A percentile compares a stretch with the other conserved stretches of the same genome.
phyloP scores from a whole-genome alignment of 169 alveolate genomes.

The Cyclospora cayetanensis region DNA sequence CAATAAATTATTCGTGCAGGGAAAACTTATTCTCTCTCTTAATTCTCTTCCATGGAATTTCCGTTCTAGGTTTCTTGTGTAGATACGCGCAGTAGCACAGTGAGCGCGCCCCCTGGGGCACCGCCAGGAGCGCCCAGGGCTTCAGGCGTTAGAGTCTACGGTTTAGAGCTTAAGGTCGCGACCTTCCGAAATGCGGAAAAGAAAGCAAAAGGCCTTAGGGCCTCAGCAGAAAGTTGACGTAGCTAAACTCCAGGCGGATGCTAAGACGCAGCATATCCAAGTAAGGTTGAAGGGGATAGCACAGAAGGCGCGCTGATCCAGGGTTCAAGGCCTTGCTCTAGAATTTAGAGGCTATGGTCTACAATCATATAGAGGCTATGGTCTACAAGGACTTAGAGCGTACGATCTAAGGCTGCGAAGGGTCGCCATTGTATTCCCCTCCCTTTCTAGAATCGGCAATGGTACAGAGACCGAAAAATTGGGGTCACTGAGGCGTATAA shows the following conservation, averaged over 20 bases:
- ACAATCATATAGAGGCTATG: background rate
- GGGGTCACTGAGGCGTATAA: no score
- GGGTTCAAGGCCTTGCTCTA: no score
- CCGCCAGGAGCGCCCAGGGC: background rate
- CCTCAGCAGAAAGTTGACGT: background rate
- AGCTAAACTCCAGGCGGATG: background rate
- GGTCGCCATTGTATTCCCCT: no score
- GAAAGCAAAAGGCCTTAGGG: background rate
- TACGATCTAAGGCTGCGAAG: no score
- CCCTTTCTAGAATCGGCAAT: no score
- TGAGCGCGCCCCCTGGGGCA: background rate
- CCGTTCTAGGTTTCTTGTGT: background rate
- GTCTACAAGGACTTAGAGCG: no score
- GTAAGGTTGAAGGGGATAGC: no score
- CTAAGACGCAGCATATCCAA: background rate
- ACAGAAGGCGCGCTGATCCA: no score
- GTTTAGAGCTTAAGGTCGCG: background rate
- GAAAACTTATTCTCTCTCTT: background rate
- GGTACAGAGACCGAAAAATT: no score
- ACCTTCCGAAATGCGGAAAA: background rate
- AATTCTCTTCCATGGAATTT: background rate
- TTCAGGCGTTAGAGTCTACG: background rate
- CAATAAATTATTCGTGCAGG: background rate
- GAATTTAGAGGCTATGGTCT: background rate
- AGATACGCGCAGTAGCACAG: no score